These are phyloP conservation scores for Hanseniaspora valbyensis DNA, from an alignment of 805 yeast species.

Conservation along the genomic window DNA sequence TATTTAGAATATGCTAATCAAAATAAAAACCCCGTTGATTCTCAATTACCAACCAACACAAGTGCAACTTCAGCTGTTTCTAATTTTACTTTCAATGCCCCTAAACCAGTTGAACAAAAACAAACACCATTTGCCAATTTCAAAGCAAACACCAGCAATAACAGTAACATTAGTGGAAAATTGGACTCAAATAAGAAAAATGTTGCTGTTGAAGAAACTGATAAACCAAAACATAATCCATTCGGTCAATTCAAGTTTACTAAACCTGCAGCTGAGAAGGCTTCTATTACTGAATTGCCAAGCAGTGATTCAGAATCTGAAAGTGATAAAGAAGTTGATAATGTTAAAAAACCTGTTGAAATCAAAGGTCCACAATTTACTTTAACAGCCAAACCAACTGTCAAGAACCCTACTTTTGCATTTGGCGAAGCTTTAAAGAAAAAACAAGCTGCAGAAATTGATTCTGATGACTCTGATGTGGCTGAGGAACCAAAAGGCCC, in stretches of 20 bases:
- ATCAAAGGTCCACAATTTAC: slow-evolving; percentile 65
- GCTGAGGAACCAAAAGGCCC: slow-evolving; percentile 32
- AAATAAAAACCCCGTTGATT: neutral
- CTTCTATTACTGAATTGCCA: slow-evolving; percentile 31
- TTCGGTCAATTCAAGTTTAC: slow-evolving; percentile 3
- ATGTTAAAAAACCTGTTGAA: slow-evolving; percentile 51
- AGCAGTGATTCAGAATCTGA: slow-evolving; percentile 28
- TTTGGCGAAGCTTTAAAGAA: slow-evolving; percentile 28
- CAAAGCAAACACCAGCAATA: neutral
- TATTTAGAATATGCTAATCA: slow-evolving; percentile 38
- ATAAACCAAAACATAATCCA: neutral
- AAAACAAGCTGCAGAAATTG: slow-evolving; percentile 21
- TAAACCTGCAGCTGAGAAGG: slow-evolving; percentile 28
- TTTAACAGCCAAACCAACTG: slow-evolving; percentile 36
- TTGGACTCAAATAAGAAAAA: slow-evolving; percentile 17
- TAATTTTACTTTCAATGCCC: neutral
- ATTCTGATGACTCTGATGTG: slow-evolving; percentile 27
- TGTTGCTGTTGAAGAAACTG: slow-evolving; percentile 8
- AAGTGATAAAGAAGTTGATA: slow-evolving; percentile 27
- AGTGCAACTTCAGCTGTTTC: neutral
- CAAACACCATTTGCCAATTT: slow-evolving; percentile 11
- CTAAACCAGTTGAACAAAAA: slow-evolving; percentile 15
- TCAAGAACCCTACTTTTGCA: slow-evolving; percentile 41
- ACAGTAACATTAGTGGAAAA: too few species aligned
- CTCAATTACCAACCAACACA: neutral